Evolutionary conservation across 805 yeast species (phyloP).

Genomic region (Metschnikowia anglica): DNA sequence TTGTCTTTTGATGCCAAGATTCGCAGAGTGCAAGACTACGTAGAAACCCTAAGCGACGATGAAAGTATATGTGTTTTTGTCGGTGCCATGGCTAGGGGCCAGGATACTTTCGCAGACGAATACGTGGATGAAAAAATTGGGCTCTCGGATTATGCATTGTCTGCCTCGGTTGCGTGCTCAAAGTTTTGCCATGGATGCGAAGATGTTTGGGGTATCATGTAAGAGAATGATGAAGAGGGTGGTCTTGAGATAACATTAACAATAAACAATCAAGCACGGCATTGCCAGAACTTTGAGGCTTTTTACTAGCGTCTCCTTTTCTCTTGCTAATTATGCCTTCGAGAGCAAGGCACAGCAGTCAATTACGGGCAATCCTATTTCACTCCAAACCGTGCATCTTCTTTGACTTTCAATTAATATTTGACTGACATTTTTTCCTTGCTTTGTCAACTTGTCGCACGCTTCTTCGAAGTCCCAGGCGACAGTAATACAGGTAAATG

Average conservation of each 20-base stretch:
- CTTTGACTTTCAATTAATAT: no score
- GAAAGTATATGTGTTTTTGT: conserved; percentile 97
- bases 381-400: no score
- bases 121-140: conserved; percentile 95
- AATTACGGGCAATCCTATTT: no score
- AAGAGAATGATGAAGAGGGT: not conserved
- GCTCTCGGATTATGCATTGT: conserved; percentile 89
- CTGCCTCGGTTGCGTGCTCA: conserved; percentile 97
- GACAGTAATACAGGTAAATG: no score
- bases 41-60: conserved; percentile 72
- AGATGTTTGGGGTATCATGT: conserved; percentile 87
- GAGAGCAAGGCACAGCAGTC: no score
- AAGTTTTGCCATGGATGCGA: conserved; percentile 98
- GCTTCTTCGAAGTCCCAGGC: no score
- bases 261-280: no score
- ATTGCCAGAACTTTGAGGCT: no score
- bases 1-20: conserved; percentile 90
- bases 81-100: conserved; percentile 99
- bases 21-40: conserved; percentile 84
- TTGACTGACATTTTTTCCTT: no score
- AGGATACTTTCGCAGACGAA: conserved; percentile 96
- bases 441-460: no score
- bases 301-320: no score
- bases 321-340: no score
- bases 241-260: not conserved